Conservation (phyloP, 1,284 basidiomycete genomes). For the Tilletiaria anomala region DNA sequence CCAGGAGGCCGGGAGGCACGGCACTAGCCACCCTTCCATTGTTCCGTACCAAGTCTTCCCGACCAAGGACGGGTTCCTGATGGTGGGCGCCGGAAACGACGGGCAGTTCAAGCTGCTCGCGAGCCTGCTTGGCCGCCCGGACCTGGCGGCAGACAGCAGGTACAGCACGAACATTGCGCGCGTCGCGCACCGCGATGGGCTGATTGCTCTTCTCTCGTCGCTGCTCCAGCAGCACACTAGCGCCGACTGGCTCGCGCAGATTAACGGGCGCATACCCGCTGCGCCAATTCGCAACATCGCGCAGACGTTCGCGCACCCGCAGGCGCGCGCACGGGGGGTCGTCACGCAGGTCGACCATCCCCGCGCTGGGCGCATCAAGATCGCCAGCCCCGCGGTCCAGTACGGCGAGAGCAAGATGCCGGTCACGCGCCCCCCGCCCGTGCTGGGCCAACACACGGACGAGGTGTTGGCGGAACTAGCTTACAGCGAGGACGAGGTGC, state of each 20-base stretch:
- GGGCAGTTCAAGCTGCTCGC: slow-evolving; percentile 51
- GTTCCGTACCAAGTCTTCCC: slow-evolving; percentile 48
- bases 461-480: slow-evolving; percentile 50
- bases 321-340: slow-evolving; percentile 55
- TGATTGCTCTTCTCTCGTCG: slow-evolving; percentile 59
- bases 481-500: slow-evolving; percentile 50
- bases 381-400: slow-evolving; percentile 69
- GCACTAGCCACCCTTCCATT: slow-evolving; percentile 60
- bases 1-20: slow-evolving; percentile 69
- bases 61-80: slow-evolving; percentile 73
- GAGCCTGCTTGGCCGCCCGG: slow-evolving; percentile 8
- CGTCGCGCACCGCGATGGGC: slow-evolving; percentile 58
- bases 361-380: slow-evolving; percentile 64
- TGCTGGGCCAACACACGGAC: slow-evolving; percentile 40
- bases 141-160: slow-evolving; percentile 7
- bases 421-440: slow-evolving; percentile 30
- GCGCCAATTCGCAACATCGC: slow-evolving; percentile 66
- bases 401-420: slow-evolving; percentile 63
- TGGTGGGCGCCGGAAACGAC: slow-evolving; percentile 87
- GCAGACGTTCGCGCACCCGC: slow-evolving; percentile 76
- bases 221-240: slow-evolving; percentile 27
- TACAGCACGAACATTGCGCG: slow-evolving; percentile 51
- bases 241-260: slow-evolving; percentile 19
- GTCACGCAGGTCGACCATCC: slow-evolving; percentile 52
- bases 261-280: slow-evolving; percentile 23